Evolutionary conservation across 805 yeast genomes (phyloP), one percentile per base, ranked within the genome.

Genomic region (Kazachstania bromeliacearum): DNA sequence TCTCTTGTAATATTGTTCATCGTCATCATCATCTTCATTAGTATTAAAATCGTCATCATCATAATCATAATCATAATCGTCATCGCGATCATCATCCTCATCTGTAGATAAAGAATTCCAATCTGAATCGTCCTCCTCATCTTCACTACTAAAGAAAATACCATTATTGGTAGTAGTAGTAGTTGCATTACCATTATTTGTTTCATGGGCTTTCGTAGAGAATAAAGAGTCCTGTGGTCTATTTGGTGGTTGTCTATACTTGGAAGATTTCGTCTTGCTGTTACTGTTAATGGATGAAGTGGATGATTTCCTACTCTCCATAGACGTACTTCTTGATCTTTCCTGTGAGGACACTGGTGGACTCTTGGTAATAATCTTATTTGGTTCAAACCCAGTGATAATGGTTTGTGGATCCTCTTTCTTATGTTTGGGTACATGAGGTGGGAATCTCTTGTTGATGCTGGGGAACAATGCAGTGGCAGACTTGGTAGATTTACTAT

Each of bases 131-230:
- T 28, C 36, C 14, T 35, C 37, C 19, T 55, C 59, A 22, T 56
- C 63, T 17, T 57, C 64, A 31, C 60, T 53, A 28, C 60, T 54
- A 33, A 57, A 49, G 28, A 54, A 57, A 19, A 54, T 41, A 19
- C 46, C 48, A 16, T 50, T 45, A 15, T 44, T 38, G 37, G 13
- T 28, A 28, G 7, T 31, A 28, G 10, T 28, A 21, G 23, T 34
- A 16, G 36, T 42, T 3, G 28, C 28, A 26, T 34, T 36, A n/a
- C 18, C 20, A 13, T 38, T 34, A 18, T 25, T 32, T 6, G 24
- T 16, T 18, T 31, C 24, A 10, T 28, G 24, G 12, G 35, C 13
- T 14, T 29, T 16, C 7, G 38, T 32, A 14, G 19, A 19, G 19
- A 27, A 40, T 6, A 43, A 28, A 8, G 44, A 37, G 2, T 33